These are phyloP conservation scores for Penicillium decumbens DNA, from an alignment of 2,329 filamentous ascomycete genomes.

Conservation along the genomic window DNA sequence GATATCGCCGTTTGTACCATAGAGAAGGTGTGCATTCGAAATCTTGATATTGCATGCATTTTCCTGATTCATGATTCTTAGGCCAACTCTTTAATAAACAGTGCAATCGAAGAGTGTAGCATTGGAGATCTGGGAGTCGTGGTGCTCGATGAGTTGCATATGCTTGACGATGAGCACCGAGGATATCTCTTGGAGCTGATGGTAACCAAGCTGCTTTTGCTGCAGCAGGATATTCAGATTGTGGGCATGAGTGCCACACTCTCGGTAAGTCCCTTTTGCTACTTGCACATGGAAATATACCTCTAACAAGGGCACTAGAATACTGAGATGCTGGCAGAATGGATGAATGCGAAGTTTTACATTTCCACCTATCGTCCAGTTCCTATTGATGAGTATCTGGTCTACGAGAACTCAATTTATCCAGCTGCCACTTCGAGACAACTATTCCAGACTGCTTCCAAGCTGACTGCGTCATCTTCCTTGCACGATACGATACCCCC, in stretches of 20 bases:
- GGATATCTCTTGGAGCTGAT: conserved; percentile 72
- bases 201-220: conserved; percentile 65
- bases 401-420: conserved; percentile 66
- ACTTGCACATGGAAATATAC: not conserved
- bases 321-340: conserved; percentile 62
- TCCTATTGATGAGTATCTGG: conserved; percentile 70
- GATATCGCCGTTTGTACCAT: conserved; percentile 76
- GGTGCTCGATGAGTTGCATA: conserved; percentile 75
- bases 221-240: conserved; percentile 65
- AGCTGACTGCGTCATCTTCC: conserved; percentile 40
- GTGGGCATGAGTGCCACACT: conserved; percentile 77
- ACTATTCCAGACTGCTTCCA: conserved; percentile 55
- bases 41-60: not conserved
- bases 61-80: conserved; percentile 30
- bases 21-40: conserved; percentile 56
- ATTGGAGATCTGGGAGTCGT: conserved; percentile 62
- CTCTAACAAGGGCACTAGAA: conserved; percentile 49
- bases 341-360: conserved; percentile 68
- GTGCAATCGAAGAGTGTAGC: conserved; percentile 65
- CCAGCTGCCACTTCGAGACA: conserved; percentile 55
- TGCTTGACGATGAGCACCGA: conserved; percentile 71
- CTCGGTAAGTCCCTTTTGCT: conserved; percentile 48
- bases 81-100: conserved; percentile 71
- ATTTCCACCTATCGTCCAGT: conserved; percentile 68
- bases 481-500: conserved; percentile 34